Percentiles rank a stretch among this genome's conserved stretches.
These are phyloP conservation scores for Lasiosphaeris hirsuta DNA, from an alignment of 495 filamentous ascomycete species.

Conservation along the genomic window DNA sequence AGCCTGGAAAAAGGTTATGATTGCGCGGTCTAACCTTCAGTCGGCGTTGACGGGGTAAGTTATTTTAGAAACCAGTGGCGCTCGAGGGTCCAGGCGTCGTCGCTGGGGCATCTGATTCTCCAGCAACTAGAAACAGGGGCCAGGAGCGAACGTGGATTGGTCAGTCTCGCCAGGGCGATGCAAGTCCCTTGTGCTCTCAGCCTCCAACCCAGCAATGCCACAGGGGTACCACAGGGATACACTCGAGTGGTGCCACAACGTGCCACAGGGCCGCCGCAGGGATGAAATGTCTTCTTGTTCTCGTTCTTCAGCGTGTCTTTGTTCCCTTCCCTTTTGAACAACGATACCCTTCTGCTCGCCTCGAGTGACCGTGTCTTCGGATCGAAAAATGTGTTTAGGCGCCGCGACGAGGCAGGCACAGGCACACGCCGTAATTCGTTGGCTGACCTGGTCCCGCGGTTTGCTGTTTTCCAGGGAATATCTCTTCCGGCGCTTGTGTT, in stretches of 20 bases:
- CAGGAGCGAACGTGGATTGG: conserved; percentile 15
- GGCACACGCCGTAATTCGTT: too few species aligned
- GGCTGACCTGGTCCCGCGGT: too few species aligned
- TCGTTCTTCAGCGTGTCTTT: not conserved
- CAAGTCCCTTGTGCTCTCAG: conserved; percentile 14
- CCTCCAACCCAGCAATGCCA: conserved; percentile 10
- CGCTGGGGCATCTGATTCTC: conserved; percentile 12
- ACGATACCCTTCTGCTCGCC: too few species aligned
- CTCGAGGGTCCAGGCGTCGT: conserved; percentile 3
- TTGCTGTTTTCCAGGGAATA: too few species aligned
- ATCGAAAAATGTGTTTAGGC: too few species aligned
- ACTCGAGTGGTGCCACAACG: not conserved
- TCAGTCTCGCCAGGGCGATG: conserved; percentile 11
- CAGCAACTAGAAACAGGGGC: conserved; percentile 17
- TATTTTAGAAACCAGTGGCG: conserved; percentile 25
- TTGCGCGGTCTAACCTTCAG: not conserved
- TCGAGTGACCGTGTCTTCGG: too few species aligned
- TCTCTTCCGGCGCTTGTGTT: too few species aligned
- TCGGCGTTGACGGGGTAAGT: conserved; percentile 15
- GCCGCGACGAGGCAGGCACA: too few species aligned
- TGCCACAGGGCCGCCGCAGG: not conserved
- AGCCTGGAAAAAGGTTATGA: too few species aligned
- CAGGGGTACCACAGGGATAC: conserved; percentile 11
- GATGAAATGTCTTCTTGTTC: not conserved
- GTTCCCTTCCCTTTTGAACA: not conserved